phyloP scores from a whole-genome alignment of 495 filamentous ascomycete genomes.

The Hypoxylon crocopeplum region DNA sequence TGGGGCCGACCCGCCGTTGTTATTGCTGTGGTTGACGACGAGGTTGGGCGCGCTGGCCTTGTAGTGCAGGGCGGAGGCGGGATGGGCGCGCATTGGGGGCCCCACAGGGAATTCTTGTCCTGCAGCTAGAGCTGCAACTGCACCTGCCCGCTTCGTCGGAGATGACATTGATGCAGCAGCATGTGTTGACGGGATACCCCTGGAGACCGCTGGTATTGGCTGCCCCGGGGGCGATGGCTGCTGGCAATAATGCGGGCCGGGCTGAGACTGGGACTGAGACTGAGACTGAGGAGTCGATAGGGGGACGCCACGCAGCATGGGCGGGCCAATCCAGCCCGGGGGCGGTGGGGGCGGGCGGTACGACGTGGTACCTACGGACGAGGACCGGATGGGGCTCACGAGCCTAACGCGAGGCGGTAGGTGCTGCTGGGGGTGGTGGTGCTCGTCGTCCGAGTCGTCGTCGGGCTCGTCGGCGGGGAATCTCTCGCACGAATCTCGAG shows the following conservation, averaged over 20 bases:
- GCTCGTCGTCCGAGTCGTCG: constrained; percentile 11
- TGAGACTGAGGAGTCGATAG: not conserved
- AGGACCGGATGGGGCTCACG: not conserved
- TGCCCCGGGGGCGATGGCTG: not conserved
- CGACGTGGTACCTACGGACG: not conserved
- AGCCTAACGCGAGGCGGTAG: not conserved
- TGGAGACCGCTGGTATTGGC: not conserved
- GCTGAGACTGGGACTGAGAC: constrained; percentile 1
- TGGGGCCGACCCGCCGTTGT: not conserved
- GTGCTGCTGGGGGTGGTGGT: not conserved
- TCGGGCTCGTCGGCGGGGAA: not conserved
- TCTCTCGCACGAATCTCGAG: not conserved
- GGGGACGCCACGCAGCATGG: no score
- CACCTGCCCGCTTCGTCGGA: not conserved
- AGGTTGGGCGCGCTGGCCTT: constrained; percentile 8
- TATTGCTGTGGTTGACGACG: not conserved
- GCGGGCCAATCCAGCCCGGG: no score
- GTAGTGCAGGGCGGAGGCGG: constrained; percentile 2
- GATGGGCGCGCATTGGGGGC: not conserved
- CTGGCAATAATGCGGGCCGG: constrained; percentile 2
- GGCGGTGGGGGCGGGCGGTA: constrained; percentile 27
- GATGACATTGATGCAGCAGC: not conserved
- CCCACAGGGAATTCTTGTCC: no score
- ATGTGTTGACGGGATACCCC: not conserved
- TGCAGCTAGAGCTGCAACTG: no score